These are phyloP conservation scores for Ascosphaera apis DNA, from an alignment of 2,329 filamentous ascomycete species.

Conservation along the genomic window DNA sequence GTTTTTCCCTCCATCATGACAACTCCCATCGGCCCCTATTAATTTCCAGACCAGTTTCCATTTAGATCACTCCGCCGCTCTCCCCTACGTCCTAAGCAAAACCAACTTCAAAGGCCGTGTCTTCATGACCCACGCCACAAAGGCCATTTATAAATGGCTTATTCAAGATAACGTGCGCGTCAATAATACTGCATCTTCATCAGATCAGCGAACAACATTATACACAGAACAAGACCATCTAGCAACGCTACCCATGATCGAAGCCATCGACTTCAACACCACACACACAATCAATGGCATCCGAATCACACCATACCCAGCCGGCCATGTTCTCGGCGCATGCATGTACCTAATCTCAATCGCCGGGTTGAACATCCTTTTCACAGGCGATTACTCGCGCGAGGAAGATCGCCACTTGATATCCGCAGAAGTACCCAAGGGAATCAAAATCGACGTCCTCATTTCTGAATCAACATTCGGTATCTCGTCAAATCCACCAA, in stretches of 20 bases:
- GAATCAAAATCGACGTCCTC: constrained; percentile 80
- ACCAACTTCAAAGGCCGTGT: constrained; percentile 93
- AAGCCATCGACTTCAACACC: constrained; percentile 95
- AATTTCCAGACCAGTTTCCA: constrained; percentile 48
- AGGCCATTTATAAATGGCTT: constrained; percentile 99
- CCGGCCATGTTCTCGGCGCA: constrained; percentile 89
- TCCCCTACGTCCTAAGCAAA: constrained; percentile 92
- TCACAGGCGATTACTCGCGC: constrained; percentile 91
- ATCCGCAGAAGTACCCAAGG: constrained; percentile 70
- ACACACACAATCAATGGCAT: constrained; percentile 95
- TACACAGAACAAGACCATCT: constrained; percentile 93
- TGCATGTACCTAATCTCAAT: constrained; percentile 98
- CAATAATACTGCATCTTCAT: constrained; percentile 41
- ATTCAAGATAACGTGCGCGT: constrained; percentile 94
- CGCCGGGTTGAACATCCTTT: constrained; percentile 85
- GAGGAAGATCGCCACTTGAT: constrained; percentile 92
- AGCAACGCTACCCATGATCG: constrained; percentile 79
- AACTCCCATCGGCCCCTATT: constrained; percentile 2
- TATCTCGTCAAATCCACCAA: constrained; percentile 78
- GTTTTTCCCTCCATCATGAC: constrained; percentile 1
- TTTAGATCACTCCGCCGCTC: constrained; percentile 92
- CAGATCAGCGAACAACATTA: constrained; percentile 41
- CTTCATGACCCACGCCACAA: constrained; percentile 98
- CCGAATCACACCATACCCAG: constrained; percentile 87
- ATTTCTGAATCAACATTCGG: constrained; percentile 97